phyloP scores from a whole-genome alignment of 2,329 filamentous ascomycete species.

The Penicillium italicum region DNA sequence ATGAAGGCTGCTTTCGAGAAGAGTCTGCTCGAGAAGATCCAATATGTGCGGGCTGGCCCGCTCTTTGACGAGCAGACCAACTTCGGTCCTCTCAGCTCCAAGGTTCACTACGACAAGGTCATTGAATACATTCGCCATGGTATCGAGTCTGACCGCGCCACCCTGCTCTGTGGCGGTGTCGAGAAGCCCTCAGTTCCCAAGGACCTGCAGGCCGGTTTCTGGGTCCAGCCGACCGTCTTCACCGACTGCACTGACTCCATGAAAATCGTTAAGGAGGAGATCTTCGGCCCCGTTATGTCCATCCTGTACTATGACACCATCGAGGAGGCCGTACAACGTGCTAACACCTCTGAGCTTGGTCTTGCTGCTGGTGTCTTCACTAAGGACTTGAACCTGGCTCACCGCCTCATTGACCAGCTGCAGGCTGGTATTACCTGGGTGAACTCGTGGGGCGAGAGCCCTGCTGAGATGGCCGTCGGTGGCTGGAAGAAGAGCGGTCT shows the following conservation, averaged over 20 bases:
- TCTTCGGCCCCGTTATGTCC: slow-evolving; percentile 84
- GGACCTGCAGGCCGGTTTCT: slow-evolving; percentile 64
- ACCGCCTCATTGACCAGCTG: slow-evolving; percentile 65
- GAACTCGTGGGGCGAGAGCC: slow-evolving; percentile 89
- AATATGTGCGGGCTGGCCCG: slow-evolving; percentile 66
- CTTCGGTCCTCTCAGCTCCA: slow-evolving; percentile 77
- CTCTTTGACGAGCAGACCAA: slow-evolving; percentile 71
- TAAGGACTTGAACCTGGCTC: slow-evolving; percentile 67
- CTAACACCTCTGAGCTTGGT: slow-evolving; percentile 73
- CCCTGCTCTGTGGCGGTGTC: slow-evolving; percentile 67
- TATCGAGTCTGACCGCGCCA: slow-evolving; percentile 68
- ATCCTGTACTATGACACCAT: slow-evolving; percentile 70
- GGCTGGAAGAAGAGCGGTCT: slow-evolving; percentile 90
- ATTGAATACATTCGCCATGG: slow-evolving; percentile 72
- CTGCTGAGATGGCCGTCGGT: slow-evolving; percentile 87
- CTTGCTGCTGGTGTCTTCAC: slow-evolving; percentile 83
- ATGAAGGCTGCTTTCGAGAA: slow-evolving; percentile 68
- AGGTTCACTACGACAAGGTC: slow-evolving; percentile 72
- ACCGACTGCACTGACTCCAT: slow-evolving; percentile 80
- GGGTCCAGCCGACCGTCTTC: slow-evolving; percentile 80
- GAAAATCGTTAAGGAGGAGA: slow-evolving; percentile 76
- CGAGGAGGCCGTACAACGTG: slow-evolving; percentile 66
- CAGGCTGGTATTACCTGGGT: slow-evolving; percentile 89
- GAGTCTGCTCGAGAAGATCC: slow-evolving; percentile 65
- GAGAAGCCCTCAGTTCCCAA: slow-evolving; percentile 55